A percentile compares a stretch with the other conserved stretches of the same genome.
Evolutionary conservation across 139 green algal genomes (phyloP).

Genomic region (Chlorella sp.): DNA sequence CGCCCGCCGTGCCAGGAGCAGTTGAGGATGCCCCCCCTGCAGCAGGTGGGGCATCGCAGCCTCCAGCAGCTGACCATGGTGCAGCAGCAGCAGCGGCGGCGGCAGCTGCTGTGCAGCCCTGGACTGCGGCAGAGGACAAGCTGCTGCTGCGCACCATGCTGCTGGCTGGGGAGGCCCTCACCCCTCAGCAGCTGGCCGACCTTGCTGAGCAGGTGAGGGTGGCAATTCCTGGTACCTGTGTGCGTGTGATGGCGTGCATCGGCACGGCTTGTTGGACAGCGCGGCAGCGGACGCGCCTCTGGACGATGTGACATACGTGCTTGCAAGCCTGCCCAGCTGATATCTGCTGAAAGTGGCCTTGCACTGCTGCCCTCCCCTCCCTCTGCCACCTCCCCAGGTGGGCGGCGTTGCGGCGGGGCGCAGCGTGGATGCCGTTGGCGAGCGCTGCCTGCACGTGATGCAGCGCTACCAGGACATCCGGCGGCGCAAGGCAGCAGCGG

Average conservation of each 20-base stretch:
- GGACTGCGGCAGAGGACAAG: slow-evolving; percentile 26
- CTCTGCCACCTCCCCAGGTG: not conserved
- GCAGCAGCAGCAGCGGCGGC: not conserved
- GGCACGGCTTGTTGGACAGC: not conserved
- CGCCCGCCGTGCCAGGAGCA: not conserved
- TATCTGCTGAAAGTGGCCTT: too few species aligned
- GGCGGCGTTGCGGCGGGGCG: slow-evolving; percentile 12
- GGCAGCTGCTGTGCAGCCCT: not conserved
- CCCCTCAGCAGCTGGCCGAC: slow-evolving; percentile 8
- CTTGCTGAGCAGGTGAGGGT: slow-evolving; percentile 1
- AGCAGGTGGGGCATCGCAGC: not conserved
- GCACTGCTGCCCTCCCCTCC: not conserved
- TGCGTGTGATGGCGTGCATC: not conserved
- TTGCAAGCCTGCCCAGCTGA: not conserved
- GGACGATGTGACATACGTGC: not conserved
- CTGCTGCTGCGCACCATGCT: slow-evolving; percentile 34
- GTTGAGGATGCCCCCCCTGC: not conserved
- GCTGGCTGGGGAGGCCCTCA: not conserved
- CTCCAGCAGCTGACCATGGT: not conserved
- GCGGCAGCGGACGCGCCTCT: too few species aligned
- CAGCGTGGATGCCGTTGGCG: not conserved
- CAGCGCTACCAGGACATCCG: slow-evolving; percentile 3
- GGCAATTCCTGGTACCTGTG: not conserved
- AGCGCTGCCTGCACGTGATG: slow-evolving; percentile 22
- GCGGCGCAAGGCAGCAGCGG: slow-evolving; percentile 1